A percentile compares a stretch with the other conserved stretches of the same genome.
Conservation (phyloP, 306 rosid genomes). For the Vigna reflexopilosa region DNA sequence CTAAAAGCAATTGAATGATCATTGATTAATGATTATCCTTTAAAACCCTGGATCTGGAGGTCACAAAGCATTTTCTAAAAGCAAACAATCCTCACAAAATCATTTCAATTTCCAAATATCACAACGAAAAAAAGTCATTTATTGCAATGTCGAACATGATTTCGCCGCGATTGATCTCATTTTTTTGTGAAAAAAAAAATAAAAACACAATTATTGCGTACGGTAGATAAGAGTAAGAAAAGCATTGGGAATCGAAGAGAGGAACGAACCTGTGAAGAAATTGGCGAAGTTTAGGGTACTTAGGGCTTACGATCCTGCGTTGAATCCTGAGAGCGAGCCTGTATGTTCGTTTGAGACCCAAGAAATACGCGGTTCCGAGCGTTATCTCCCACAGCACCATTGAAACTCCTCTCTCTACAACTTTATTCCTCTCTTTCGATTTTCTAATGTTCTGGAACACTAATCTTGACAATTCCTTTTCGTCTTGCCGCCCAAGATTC, state of each 20-base stretch:
- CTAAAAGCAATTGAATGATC: background rate
- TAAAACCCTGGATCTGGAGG: background rate
- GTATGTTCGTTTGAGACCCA: constrained; percentile 87
- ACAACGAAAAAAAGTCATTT: background rate
- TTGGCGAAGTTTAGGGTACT: constrained; percentile 68
- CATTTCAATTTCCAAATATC: background rate
- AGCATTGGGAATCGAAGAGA: background rate
- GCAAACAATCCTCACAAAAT: background rate
- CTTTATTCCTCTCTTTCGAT: background rate
- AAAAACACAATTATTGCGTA: background rate
- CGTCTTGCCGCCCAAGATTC: constrained; percentile 58
- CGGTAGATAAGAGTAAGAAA: background rate
- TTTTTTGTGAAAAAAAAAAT: background rate
- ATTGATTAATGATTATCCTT: background rate
- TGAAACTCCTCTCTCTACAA: constrained; percentile 18
- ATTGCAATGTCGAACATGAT: background rate
- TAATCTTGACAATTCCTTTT: constrained; percentile 30
- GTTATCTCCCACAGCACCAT: constrained; percentile 99
- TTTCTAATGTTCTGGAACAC: constrained; percentile 5
- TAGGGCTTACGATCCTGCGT: constrained; percentile 68
- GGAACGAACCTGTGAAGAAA: constrained; percentile 69
- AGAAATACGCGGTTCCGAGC: constrained; percentile 87
- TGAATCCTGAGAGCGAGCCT: constrained; percentile 79
- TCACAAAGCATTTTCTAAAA: background rate
- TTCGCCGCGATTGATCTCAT: background rate